Evolutionary conservation across 768 basidiomycete genomes (phyloP).

Genomic region (Phaeolepiota aurea): DNA sequence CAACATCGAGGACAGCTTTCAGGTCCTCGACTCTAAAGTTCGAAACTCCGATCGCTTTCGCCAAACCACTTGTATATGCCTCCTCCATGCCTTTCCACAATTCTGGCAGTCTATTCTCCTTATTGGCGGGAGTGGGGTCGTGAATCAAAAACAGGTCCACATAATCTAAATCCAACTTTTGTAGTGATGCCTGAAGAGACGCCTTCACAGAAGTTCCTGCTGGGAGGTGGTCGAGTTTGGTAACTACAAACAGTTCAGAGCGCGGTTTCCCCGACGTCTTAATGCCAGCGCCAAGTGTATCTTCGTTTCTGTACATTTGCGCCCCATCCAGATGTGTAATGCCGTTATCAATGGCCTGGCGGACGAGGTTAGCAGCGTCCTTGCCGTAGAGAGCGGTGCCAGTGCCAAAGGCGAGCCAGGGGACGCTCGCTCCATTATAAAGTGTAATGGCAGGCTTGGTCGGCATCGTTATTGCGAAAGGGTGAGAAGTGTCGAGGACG

Average conservation of each 20-base stretch:
- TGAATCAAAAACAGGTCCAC: conserved; percentile 66
- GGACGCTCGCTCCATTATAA: conserved; percentile 45
- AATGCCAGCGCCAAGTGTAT: conserved; percentile 41
- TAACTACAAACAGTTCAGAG: conserved; percentile 53
- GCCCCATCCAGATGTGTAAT: conserved; percentile 62
- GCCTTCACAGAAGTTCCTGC: conserved; percentile 38
- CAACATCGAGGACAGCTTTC: conserved; percentile 39
- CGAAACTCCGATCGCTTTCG: conserved; percentile 60
- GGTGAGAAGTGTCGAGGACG: conserved; percentile 6
- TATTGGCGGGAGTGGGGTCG: conserved; percentile 22
- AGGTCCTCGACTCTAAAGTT: conserved; percentile 55
- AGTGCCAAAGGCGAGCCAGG: conserved; percentile 57
- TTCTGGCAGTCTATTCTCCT: conserved; percentile 35
- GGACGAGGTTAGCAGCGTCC: conserved; percentile 33
- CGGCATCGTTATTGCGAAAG: conserved; percentile 14
- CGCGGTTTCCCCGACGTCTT: conserved; percentile 40
- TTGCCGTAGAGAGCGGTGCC: conserved; percentile 43
- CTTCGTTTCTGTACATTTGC: conserved; percentile 51
- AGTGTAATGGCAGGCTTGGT: conserved; percentile 28
- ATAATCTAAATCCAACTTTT: conserved; percentile 40
- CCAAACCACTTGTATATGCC: conserved; percentile 34
- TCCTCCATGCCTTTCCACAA: conserved; percentile 59
- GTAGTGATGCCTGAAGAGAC: conserved; percentile 42
- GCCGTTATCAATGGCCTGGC: conserved; percentile 43
- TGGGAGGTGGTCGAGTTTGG: conserved; percentile 38